phyloP scores from a whole-genome alignment of 306 rosid species.

The Phaseolus lunatus region DNA sequence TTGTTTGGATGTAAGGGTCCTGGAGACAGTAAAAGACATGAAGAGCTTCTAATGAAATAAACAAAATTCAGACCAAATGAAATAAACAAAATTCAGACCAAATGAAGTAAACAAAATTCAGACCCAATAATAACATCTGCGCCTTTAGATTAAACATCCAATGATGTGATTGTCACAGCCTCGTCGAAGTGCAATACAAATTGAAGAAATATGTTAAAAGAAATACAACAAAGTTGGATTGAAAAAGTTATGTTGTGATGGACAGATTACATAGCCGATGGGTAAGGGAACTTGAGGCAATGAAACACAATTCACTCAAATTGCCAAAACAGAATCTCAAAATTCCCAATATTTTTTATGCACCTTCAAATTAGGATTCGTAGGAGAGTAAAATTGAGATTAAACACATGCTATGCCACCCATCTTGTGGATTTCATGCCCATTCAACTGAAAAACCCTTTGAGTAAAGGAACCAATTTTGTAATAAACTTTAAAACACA shows the following conservation, averaged over 20 bases:
- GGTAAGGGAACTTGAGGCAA: neutral
- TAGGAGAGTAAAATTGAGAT: conserved; percentile 13
- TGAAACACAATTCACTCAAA: neutral
- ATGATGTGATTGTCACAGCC: neutral
- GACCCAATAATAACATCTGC: conserved; percentile 2
- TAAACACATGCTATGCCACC: neutral
- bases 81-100: too few relatives aligned
- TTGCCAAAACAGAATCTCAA: neutral
- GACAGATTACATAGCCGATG: neutral
- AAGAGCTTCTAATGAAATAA: neutral
- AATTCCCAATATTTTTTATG: neutral
- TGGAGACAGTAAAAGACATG: neutral
- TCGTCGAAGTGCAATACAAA: conserved; percentile 26
- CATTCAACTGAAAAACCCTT: neutral
- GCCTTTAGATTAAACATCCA: conserved; percentile 19
- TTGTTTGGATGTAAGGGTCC: neutral
- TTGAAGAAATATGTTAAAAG: neutral
- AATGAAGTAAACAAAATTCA: too few relatives aligned
- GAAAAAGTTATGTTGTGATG: neutral
- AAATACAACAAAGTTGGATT: neutral
- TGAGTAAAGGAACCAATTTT: neutral
- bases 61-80: neutral
- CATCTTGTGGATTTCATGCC: neutral
- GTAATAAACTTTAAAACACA: neutral
- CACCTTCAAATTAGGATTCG: conserved; percentile 19